Conservation (phyloP, 2,329 filamentous ascomycete species). For the Ceratocystis colombiana region DNA sequence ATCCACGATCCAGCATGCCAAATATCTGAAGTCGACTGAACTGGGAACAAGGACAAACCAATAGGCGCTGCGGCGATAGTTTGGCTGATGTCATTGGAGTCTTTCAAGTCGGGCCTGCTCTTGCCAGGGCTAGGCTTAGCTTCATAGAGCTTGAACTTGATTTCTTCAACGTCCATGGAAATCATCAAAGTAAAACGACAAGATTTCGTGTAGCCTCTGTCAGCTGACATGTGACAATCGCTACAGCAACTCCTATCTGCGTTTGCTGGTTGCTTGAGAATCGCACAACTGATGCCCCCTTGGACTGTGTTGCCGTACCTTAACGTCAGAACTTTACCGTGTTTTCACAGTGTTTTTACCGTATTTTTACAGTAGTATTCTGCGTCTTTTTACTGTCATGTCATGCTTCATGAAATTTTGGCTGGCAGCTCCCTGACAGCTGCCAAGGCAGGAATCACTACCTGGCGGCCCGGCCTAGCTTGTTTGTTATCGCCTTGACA, state of each 20-base stretch:
- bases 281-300: background rate
- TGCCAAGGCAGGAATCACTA: background rate
- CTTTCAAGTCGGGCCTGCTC: too few relatives aligned
- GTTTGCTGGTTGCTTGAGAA: background rate
- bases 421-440: background rate
- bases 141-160: too few relatives aligned
- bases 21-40: too few relatives aligned
- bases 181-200: too few relatives aligned
- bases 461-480: background rate
- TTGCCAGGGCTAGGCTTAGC: too few relatives aligned
- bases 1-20: too few relatives aligned
- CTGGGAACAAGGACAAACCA: too few relatives aligned
- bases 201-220: too few relatives aligned
- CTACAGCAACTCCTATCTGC: background rate
- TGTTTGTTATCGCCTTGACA: constrained; percentile 15
- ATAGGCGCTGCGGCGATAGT: too few relatives aligned
- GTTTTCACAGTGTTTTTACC: background rate
- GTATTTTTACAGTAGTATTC: background rate
- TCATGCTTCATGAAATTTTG: background rate
- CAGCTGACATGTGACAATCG: background rate
- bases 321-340: background rate
- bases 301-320: background rate
- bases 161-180: too few relatives aligned
- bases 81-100: too few relatives aligned
- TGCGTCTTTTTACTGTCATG: too few relatives aligned